Percentiles rank a stretch among this genome's conserved stretches.
Conservation (phyloP, 768 basidiomycete species). For the Grammothele lineata region DNA sequence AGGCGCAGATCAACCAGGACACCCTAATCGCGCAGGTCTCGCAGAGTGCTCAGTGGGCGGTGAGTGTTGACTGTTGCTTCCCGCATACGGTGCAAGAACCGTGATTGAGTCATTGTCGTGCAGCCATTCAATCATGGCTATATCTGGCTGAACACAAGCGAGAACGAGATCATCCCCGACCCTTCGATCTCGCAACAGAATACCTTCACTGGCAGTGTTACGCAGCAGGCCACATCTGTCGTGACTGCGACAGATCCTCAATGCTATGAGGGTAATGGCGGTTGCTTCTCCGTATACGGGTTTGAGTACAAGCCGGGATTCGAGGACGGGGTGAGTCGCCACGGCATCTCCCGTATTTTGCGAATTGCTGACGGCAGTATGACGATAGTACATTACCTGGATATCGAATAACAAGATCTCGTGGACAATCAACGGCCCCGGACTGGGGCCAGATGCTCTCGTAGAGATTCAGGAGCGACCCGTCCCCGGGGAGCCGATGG, state of each 20-base stretch:
- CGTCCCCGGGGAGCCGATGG: slow-evolving; percentile 84
- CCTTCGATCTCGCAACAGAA: slow-evolving; percentile 53
- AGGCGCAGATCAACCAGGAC: slow-evolving; percentile 60
- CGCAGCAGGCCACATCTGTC: slow-evolving; percentile 79
- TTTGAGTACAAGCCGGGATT: slow-evolving; percentile 70
- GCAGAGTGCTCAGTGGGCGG: slow-evolving; percentile 82
- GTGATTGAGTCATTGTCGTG: neutral
- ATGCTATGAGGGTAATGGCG: slow-evolving; percentile 61
- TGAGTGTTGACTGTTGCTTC: slow-evolving; percentile 34
- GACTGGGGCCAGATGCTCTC: slow-evolving; percentile 56
- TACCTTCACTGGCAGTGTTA: slow-evolving; percentile 59
- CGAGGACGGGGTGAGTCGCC: slow-evolving; percentile 50
- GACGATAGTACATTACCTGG: slow-evolving; percentile 78
- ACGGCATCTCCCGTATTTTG: no score
- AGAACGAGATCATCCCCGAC: slow-evolving; percentile 56
- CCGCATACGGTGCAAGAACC: neutral
- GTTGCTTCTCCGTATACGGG: slow-evolving; percentile 73
- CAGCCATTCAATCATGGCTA: slow-evolving; percentile 79
- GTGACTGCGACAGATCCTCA: slow-evolving; percentile 60
- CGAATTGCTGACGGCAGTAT: no score
- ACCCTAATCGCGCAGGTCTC: slow-evolving; percentile 61
- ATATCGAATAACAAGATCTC: slow-evolving; percentile 58
- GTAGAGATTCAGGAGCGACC: slow-evolving; percentile 63
- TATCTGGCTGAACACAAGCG: slow-evolving; percentile 56
- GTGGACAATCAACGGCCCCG: slow-evolving; percentile 74